Evolutionary conservation across 257 asterid genomes (phyloP), one percentile per base, ranked within the genome.

Genomic region (Petrea volubilis): DNA sequence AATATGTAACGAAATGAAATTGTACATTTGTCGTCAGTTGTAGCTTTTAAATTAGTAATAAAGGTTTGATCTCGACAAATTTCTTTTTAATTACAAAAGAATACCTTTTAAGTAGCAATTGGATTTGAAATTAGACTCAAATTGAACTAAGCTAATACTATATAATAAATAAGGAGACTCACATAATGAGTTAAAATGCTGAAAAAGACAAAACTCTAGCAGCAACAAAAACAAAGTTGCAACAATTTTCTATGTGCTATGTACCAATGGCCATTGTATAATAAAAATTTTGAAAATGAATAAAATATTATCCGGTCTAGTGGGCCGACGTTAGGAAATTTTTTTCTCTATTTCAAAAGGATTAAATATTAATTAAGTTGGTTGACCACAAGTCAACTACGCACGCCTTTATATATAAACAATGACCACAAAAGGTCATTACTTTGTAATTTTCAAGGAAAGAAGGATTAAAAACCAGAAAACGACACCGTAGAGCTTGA

Each of bases 301-400:
- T 71, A 60, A 23, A 59, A 70, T 58, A 44, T 43, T 3, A 15
- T 59, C 4, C 60, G 55, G 36, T 18, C 24, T 12, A 29, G 49
- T 34, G 58, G 34, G 68, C 63, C 69, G 50, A 60, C 65, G 41
- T 36, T 33, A 18, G n/a, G 72, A 34, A 61, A 47, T 23, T 31
- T 38, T 28, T 18, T 8, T 44, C 21, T 13, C 25, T 7, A 31
- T 6, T 21, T 20, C 36, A 33, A 34, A 34, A 27, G 12, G 18
- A 51, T 29, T 14, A 25, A 60, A 29, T n/a, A n/a, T n/a, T n/a
- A n/a, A n/a, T n/a, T n/a, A n/a, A n/a, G n/a, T 68, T 49, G 66
- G 74, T 74, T 74, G 74, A 67, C 74, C 65, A 17, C 41, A 66
- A 28, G 13, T 23, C 55, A 55, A 24, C 31, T 53, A 51, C 21